Conservation (phyloP, 345 rosid species). For the Salix purpurea region DNA sequence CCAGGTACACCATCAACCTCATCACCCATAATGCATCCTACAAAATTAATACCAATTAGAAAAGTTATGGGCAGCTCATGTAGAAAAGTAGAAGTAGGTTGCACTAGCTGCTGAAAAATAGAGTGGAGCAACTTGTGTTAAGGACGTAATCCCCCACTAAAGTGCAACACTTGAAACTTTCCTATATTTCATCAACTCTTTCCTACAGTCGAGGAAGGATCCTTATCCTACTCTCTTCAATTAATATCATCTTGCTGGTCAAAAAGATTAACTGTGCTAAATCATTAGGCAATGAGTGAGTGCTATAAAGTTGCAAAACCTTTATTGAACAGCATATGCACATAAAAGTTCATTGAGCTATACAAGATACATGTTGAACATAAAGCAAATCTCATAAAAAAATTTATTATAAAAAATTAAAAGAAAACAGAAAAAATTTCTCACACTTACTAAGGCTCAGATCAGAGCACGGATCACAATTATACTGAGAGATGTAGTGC, state of each 20-base stretch:
- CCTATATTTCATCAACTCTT: neutral
- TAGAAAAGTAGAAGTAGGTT: neutral
- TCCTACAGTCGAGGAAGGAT: neutral
- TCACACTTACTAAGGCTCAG: slow-evolving; percentile 73
- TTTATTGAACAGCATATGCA: neutral
- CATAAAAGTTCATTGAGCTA: neutral
- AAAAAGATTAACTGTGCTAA: neutral
- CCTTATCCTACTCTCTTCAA: neutral
- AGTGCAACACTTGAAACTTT: no score
- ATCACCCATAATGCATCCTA: slow-evolving; percentile 89
- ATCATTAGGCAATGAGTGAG: neutral
- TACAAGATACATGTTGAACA: neutral
- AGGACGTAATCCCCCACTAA: neutral
- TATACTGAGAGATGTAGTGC: slow-evolving; percentile 74
- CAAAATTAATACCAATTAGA: slow-evolving; percentile 2
- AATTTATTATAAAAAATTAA: no score
- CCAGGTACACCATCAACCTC: slow-evolving; percentile 91
- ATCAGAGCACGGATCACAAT: slow-evolving; percentile 74
- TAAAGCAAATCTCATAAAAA: neutral
- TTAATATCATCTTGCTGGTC: no score
- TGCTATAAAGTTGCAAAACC: neutral
- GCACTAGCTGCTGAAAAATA: neutral
- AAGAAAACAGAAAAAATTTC: slow-evolving; percentile 1
- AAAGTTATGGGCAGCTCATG: neutral
- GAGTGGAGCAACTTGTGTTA: neutral